Base-by-base conservation (phyloP, 257 asterid species). In the Paulownia fortunei region DNA sequence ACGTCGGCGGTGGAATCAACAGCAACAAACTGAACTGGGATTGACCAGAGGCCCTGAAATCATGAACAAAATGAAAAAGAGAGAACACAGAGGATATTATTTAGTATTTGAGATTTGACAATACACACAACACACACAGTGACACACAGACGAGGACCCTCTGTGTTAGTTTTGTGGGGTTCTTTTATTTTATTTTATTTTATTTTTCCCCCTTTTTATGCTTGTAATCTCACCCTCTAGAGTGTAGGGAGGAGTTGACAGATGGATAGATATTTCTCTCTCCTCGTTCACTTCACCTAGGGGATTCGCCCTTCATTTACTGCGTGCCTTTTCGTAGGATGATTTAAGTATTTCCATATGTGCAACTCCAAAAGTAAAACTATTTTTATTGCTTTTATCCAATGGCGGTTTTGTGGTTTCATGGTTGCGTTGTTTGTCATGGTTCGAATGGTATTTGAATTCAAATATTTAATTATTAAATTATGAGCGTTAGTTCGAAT, bases 241-340 rank as follows among this genome's bases (percentile, higher is more conserved):
- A 56, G 59, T 32, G 49, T 49, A 54, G 10, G 9, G 32, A 61
- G 34, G 37, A 16, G n/a, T 64, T 68, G 78, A 69, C 76, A 37
- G 66, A 64, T 74, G 81, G 61, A 67, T 59, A 80, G 74, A 83
- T 51, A 27, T 69, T 39, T 21, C 82, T 76, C 68, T 73, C 78
- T 69, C 82, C 75, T 71, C 61, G 80, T 72, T 80, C 81, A 74
- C 86, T 72, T 80, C 81, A 80, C 69, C 81, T 67, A 73, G 79
- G 85, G 72, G 85, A 79, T 86, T 86, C 86, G 54, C 76, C 82
- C 36, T 34, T 47, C 75, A 41, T 67, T 79, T 72, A 72, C 47
- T 49, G 77, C 69, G 30, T 34, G 26, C 59, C 44, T 26, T 52
- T 60, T 66, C 16, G 27, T 37, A 67, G 44, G 69, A 76, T 52